Evolutionary conservation across 169 alveolate genomes (phyloP).

Genomic region (Eimeria falciformis): DNA sequence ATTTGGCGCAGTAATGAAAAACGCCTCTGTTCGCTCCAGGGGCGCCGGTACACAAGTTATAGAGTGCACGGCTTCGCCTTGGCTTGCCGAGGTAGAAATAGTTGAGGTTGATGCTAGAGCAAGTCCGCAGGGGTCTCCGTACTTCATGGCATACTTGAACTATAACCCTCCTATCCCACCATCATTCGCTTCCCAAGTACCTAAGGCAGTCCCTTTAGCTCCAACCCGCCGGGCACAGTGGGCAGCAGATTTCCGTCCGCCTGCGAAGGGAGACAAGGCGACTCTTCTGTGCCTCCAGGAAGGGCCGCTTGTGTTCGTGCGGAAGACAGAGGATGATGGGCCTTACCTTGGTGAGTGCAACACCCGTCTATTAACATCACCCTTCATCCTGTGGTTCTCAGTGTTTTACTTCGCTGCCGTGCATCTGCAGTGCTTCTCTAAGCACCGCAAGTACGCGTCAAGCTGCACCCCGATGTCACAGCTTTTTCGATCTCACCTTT

Average conservation of each 20-base stretch:
- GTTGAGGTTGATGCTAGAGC: neutral
- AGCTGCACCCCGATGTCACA: too few relatives aligned
- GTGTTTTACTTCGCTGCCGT: too few relatives aligned
- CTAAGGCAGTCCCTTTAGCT: neutral
- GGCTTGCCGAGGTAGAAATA: conserved; percentile 39
- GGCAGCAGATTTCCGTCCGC: neutral
- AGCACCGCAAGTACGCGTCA: too few relatives aligned
- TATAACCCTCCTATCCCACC: conserved; percentile 10
- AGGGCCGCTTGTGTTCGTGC: conserved; percentile 22
- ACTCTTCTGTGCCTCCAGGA: conserved; percentile 21
- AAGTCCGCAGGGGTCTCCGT: neutral
- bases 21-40: neutral
- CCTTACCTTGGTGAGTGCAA: conserved; percentile 39
- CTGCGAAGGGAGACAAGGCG: conserved; percentile 17
- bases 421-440: too few relatives aligned
- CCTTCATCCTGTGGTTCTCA: too few relatives aligned
- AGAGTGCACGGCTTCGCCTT: conserved; percentile 33
- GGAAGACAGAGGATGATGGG: neutral
- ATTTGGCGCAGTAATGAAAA: conserved; percentile 10
- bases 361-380: neutral
- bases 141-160: neutral
- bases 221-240: neutral
- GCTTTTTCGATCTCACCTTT: neutral
- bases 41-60: neutral
- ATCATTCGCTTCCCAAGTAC: neutral